A percentile compares a stretch with the other conserved stretches of the same genome.
phyloP scores from a whole-genome alignment of 345 rosid species.

The Eucalyptus marginata region DNA sequence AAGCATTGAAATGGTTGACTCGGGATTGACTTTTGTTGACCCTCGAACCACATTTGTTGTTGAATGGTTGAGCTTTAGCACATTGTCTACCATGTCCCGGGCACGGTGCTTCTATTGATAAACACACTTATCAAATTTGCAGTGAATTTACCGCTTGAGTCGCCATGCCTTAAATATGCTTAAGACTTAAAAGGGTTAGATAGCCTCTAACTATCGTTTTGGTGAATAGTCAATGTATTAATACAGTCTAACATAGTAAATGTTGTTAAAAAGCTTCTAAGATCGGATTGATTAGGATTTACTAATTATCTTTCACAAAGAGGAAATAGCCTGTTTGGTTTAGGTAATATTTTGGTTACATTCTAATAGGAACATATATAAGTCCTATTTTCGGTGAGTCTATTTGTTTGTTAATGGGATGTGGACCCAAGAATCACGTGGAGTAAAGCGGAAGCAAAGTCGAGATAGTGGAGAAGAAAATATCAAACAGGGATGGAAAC shows the following conservation, averaged over 20 bases:
- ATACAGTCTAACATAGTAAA: fast-evolving
- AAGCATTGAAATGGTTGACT: no score
- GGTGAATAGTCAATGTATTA: no score
- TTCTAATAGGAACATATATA: neutral
- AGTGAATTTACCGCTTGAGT: no score
- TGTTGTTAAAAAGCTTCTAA: neutral
- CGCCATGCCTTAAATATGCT: no score
- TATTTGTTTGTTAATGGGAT: neutral
- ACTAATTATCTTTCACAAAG: neutral
- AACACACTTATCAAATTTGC: neutral
- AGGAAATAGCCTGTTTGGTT: neutral
- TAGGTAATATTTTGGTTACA: neutral
- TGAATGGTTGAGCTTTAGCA: neutral
- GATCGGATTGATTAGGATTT: neutral
- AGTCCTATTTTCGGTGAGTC: neutral
- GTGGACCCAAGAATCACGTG: neutral
- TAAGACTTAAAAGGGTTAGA: no score
- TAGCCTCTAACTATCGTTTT: no score
- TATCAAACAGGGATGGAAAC: neutral
- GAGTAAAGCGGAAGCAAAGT: no score
- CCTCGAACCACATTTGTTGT: neutral
- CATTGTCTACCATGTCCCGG: fast-evolving
- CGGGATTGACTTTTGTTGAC: fast-evolving
- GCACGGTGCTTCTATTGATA: neutral
- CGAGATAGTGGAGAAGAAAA: neutral